Evolutionary conservation across 2,329 filamentous ascomycete species (phyloP), one percentile per base, ranked within the genome.

Genomic region (Truncatella angustata): DNA sequence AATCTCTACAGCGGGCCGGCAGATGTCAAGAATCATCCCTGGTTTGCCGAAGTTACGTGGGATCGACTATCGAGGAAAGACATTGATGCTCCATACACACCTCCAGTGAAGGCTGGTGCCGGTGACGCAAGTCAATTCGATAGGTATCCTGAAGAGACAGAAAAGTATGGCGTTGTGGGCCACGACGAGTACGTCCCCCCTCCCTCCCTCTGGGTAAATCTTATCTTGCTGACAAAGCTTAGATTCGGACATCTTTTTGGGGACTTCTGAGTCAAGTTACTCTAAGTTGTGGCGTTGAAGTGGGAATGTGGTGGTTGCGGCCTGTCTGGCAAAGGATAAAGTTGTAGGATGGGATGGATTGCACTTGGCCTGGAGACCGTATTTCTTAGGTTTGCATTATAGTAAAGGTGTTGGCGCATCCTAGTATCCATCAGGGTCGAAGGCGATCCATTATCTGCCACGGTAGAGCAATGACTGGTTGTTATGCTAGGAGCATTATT

Each of bases 31-130:
- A 89, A 86, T 61, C 94, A 99, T 66, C 81, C 89, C 1, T 99
- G 94, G 94, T 99, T 99, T 66, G 82, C 90, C 6, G 94, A 99
- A 73, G 94, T 99, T 48, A 97, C 94, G 3, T 99, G 94, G 94
- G 94, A 99, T 65, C 81, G 94, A 57, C 75, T 99, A 62, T 86
- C 89, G 34, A 88, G 91, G 70, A 97, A 97, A 73, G 94, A 99
- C 64, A 99, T 99, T 56, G 94, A 99, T 72, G 94, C 94, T 34
- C 94, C 94, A 4, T 99, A 99, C 68, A 94, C 96, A 51, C 94
- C 94, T 14, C 94, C 94, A 0, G 93, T 99, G 56, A 89, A 94
- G 69, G 92, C 91, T 37, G 94, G 94, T 37, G 87, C 91, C 26
- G 94, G 94, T 54, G 94, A 99, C 74, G 91, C 94, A 48, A 97